phyloP scores from a whole-genome alignment of 1,139 yeast species.

The Suhomyces panamericanus region DNA sequence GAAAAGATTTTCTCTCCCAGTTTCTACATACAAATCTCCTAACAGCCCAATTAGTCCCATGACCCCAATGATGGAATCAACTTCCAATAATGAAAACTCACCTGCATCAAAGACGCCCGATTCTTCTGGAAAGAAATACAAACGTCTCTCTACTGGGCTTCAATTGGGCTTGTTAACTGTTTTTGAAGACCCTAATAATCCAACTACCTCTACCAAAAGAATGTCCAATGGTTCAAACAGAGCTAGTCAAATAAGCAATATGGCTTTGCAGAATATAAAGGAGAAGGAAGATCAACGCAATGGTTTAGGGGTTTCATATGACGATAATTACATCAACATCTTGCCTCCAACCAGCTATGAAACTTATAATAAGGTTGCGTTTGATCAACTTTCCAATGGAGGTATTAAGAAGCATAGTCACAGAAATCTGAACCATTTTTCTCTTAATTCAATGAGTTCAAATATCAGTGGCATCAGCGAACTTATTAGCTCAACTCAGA shows the following conservation, averaged over 20 bases:
- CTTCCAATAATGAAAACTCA: slow-evolving; percentile 9
- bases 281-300: neutral
- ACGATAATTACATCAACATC: slow-evolving; percentile 32
- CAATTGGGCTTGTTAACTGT: slow-evolving; percentile 45
- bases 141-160: slow-evolving; percentile 40
- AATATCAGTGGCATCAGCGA: slow-evolving; percentile 47
- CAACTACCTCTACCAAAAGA: slow-evolving; percentile 1
- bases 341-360: slow-evolving; percentile 29
- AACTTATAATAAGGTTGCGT: slow-evolving; percentile 37
- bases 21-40: slow-evolving; percentile 7
- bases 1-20: slow-evolving; percentile 32
- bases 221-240: slow-evolving; percentile 6
- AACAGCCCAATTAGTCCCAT: slow-evolving; percentile 12
- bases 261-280: neutral
- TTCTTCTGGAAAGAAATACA: slow-evolving; percentile 28
- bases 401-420: slow-evolving; percentile 12
- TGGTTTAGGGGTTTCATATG: slow-evolving; percentile 21
- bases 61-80: slow-evolving; percentile 2
- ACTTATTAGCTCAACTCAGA: slow-evolving; percentile 38
- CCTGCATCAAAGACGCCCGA: slow-evolving; percentile 9
- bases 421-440: slow-evolving; percentile 32
- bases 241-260: neutral
- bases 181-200: slow-evolving; percentile 31
- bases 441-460: slow-evolving; percentile 42
- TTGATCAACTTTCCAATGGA: slow-evolving; percentile 31